Evolutionary conservation across 805 yeast genomes (phyloP).

Genomic region (Candida xiaguanensis): DNA sequence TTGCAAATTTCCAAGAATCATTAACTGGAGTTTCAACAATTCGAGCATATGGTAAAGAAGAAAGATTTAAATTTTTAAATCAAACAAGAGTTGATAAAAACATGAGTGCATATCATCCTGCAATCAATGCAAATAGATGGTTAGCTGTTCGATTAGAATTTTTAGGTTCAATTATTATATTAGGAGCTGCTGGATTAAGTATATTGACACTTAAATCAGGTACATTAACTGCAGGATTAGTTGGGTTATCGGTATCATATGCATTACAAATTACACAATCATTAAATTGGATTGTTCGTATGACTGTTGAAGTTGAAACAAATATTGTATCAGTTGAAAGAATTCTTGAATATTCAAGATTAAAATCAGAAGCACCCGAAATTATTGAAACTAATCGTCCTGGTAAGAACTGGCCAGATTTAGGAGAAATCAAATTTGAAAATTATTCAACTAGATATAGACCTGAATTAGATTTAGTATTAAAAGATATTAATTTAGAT

Average conservation of each 20-base stretch:
- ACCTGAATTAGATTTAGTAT: conserved; percentile 42
- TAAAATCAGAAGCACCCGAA: conserved; percentile 82
- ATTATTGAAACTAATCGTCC: conserved; percentile 66
- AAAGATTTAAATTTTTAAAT: conserved; percentile 62
- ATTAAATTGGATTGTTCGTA: conserved; percentile 95
- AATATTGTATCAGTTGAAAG: conserved; percentile 96
- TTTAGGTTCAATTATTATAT: conserved; percentile 83
- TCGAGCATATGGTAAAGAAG: conserved; percentile 66
- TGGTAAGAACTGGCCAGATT: conserved; percentile 31
- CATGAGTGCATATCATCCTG: conserved; percentile 89
- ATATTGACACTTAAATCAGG: conserved; percentile 69
- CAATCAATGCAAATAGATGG: conserved; percentile 95
- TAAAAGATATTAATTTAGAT: conserved; percentile 33
- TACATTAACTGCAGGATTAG: conserved; percentile 77
- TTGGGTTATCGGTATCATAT: conserved; percentile 91
- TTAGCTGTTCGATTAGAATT: conserved; percentile 91
- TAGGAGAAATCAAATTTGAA: conserved; percentile 34
- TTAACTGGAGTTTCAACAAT: conserved; percentile 72
- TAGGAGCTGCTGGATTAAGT: conserved; percentile 80
- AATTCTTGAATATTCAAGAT: conserved; percentile 78
- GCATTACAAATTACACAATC: conserved; percentile 92
- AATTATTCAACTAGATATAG: conserved; percentile 41
- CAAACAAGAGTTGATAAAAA: conserved; percentile 75
- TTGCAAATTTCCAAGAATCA: conserved; percentile 82
- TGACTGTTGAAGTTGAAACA: conserved; percentile 98